Evolutionary conservation across 495 filamentous ascomycete genomes (phyloP), one percentile per base, ranked within the genome.

Genomic region (Neurospora discreta): DNA sequence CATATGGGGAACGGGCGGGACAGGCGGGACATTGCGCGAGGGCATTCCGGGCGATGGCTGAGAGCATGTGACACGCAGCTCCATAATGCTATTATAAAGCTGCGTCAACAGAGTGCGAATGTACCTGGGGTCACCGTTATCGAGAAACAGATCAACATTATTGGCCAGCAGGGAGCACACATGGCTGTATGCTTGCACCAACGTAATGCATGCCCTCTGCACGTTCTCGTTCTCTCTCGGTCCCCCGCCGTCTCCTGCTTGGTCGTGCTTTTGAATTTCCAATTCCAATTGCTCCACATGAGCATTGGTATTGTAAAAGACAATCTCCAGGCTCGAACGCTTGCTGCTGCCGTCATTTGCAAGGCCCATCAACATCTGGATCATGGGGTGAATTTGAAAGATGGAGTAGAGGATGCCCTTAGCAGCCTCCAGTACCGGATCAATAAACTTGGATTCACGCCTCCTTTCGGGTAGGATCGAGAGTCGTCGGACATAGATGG

Each of bases 361-460:
- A 65, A 95, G 83, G 72, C 89, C 87, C 72, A 91, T 89, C 71
- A 96, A 80, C 52, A 88, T 89, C 70, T 90, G 88, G 73, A 94
- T 89, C 79, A 90, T 88, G 9, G 89, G 89, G 75, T 95, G 91
- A 39, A 95, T 85, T 75, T 94, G 92, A 73, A 90, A 90, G 46
- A 97, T 85, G 30, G 94, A 90, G 77, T 94, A 97, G 3, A 97
- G 84, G 26, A 98, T 90, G n/a, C 92, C 91, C 77, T 93, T 94
- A 7, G 92, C 93, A 42, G 90, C 89, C 78, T 94, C 91, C 39
- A 94, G 84, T 2, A 95, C 85, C 2, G 90, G 87, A 75, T 91
- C 88, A 18, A 84, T 85, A 11, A 82, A 68, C 60, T 79, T 84
- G 68, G 84, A 82, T 73, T 92, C 87, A 41, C 89, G 86, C 74